Evolutionary conservation across 371 early-diverging fungal species (phyloP).

Genomic region (Mycotypha africana): DNA sequence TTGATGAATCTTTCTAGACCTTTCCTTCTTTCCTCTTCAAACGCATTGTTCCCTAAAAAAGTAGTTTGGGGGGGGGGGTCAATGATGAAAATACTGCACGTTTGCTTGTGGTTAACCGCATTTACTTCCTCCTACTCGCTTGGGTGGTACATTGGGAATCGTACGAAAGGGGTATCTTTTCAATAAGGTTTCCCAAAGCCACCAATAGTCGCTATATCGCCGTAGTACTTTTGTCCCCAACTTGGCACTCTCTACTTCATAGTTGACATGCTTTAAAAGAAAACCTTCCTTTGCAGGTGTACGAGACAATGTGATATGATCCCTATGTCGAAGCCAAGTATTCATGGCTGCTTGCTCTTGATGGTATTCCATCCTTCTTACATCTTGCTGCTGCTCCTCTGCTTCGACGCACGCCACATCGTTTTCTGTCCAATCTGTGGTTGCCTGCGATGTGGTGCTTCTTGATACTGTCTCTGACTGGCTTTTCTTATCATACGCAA

Average conservation of each 20-base stretch:
- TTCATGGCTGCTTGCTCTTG: constrained; percentile 12
- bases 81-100: neutral
- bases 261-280: constrained; percentile 79
- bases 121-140: constrained; percentile 53
- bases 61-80: too few species aligned
- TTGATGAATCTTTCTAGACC: constrained; percentile 72
- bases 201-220: constrained; percentile 85
- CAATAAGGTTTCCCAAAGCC: constrained; percentile 68
- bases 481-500: neutral
- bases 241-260: constrained; percentile 67
- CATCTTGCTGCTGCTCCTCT: neutral
- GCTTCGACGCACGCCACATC: neutral
- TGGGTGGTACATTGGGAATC: constrained; percentile 65
- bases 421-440: neutral
- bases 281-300: constrained; percentile 75
- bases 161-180: constrained; percentile 75
- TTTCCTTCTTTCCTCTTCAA: constrained; percentile 68
- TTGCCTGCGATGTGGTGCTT: neutral
- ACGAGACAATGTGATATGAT: constrained; percentile 39
- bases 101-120: neutral
- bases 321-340: constrained; percentile 40
- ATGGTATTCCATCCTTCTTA: too few species aligned
- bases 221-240: constrained; percentile 60
- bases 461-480: neutral
- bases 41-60: constrained; percentile 52